Evolutionary conservation across 176 grass and related monocot species (phyloP).

Genomic region (Ampelocalamus luodianensis): DNA sequence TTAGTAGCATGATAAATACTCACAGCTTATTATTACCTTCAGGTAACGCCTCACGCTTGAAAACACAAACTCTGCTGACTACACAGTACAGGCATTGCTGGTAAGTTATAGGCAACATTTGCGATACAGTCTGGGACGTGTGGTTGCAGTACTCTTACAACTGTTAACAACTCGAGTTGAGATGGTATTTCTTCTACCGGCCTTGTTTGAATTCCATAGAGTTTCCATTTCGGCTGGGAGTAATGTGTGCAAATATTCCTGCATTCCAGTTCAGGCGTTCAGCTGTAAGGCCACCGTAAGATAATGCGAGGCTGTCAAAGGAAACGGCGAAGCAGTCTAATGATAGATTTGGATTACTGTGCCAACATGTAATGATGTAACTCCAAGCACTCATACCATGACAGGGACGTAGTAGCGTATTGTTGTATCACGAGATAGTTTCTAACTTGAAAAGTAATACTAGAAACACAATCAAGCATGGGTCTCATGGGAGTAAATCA

Average conservation of each 20-base stretch:
- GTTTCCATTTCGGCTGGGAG: neutral
- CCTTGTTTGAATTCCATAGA: neutral
- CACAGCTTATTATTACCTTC: neutral
- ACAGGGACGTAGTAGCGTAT: neutral
- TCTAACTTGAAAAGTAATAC: neutral
- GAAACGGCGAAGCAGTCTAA: neutral
- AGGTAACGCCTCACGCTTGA: neutral
- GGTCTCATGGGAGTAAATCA: constrained; percentile 2
- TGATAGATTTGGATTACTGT: neutral
- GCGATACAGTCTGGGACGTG: neutral
- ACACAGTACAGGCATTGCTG: neutral
- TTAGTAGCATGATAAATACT: neutral
- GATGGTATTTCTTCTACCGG: neutral
- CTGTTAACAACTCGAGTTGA: neutral
- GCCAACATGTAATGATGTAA: neutral
- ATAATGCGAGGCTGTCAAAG: constrained; percentile 10
- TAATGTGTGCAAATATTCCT: constrained; percentile 38
- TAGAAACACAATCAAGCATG: constrained; percentile 27
- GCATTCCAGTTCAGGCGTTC: constrained; percentile 17
- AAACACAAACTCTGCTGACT: neutral
- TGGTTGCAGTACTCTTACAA: neutral
- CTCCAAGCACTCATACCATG: constrained; percentile 14
- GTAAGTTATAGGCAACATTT: neutral
- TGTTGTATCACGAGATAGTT: neutral
- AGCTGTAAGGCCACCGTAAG: neutral